Percentiles rank a stretch among this genome's conserved stretches.
These are phyloP conservation scores for Hypoxylon rickii DNA, from an alignment of 495 filamentous ascomycete genomes.

Conservation along the genomic window DNA sequence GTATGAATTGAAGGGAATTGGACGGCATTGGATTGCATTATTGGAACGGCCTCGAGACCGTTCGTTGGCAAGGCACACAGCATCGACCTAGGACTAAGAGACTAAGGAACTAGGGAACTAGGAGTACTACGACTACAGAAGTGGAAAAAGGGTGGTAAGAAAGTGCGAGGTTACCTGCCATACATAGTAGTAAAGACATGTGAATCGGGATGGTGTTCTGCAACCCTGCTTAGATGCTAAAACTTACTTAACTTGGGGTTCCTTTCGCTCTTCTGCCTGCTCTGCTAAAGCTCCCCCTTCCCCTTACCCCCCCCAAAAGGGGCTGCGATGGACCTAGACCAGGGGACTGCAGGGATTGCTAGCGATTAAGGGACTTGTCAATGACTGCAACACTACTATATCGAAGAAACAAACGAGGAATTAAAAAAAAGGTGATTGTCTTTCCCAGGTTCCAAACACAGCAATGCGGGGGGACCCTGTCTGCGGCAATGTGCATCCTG, in stretches of 20 bases:
- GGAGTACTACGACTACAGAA: slow-evolving; percentile 2
- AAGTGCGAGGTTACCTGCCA: slow-evolving; percentile 23
- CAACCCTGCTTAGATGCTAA: slow-evolving; percentile 10
- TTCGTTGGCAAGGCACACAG: slow-evolving; percentile 30
- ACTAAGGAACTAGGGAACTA: too few species aligned
- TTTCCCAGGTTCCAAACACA: slow-evolving; percentile 21
- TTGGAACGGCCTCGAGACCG: slow-evolving; percentile 13
- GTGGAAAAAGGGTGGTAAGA: slow-evolving; percentile 35
- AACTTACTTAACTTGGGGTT: neutral
- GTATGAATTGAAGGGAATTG: slow-evolving; percentile 18
- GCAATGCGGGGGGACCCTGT: slow-evolving; percentile 27
- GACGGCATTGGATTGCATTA: neutral
- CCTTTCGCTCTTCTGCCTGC: neutral
- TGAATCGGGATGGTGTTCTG: slow-evolving; percentile 13
- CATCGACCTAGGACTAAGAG: slow-evolving; percentile 1
- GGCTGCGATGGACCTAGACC: too few species aligned
- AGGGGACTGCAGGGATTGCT: slow-evolving; percentile 8
- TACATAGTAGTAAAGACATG: slow-evolving; percentile 21
- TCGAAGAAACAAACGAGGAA: too few species aligned
- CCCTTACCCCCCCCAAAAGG: too few species aligned
- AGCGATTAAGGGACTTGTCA: slow-evolving; percentile 4
- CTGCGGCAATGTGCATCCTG: slow-evolving; percentile 16
- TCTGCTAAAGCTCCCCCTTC: too few species aligned
- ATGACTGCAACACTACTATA: too few species aligned
- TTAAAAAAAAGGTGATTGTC: slow-evolving; percentile 3